phyloP scores from a whole-genome alignment of 2,329 filamentous ascomycete genomes.

The Xylariaceae sp. region DNA sequence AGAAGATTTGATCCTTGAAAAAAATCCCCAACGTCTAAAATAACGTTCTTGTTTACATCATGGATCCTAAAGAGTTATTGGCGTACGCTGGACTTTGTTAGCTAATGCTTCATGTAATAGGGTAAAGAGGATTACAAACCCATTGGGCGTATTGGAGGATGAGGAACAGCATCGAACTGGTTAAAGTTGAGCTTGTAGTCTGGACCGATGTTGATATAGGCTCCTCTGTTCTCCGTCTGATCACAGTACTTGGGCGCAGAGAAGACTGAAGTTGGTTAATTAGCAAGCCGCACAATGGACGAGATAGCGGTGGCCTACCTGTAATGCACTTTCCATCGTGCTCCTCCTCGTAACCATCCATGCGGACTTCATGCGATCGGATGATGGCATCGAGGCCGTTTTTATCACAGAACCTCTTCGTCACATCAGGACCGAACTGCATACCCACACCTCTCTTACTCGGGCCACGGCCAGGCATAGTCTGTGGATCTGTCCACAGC shows the following conservation, averaged over 20 bases:
- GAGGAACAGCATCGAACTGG: slow-evolving; percentile 94
- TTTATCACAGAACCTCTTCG: slow-evolving; percentile 92
- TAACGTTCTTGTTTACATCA: slow-evolving; percentile 54
- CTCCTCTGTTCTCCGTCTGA: slow-evolving; percentile 95
- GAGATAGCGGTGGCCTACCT: slow-evolving; percentile 47
- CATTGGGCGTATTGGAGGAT: slow-evolving; percentile 95
- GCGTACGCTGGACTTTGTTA: slow-evolving; percentile 64
- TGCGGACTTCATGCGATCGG: slow-evolving; percentile 94
- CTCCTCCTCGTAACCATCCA: slow-evolving; percentile 99
- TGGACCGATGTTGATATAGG: slow-evolving; percentile 93
- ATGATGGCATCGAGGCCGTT: slow-evolving; percentile 95
- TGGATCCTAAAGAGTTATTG: slow-evolving; percentile 75
- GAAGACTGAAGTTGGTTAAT: slow-evolving; percentile 63
- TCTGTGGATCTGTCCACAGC: slow-evolving; percentile 97
- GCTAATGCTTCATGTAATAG: slow-evolving; percentile 12
- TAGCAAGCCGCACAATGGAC: slow-evolving; percentile 1
- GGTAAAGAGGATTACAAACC: slow-evolving; percentile 39
- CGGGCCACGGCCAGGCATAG: slow-evolving; percentile 78
- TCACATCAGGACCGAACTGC: slow-evolving; percentile 95
- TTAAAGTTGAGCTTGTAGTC: slow-evolving; percentile 90
- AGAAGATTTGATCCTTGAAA: slow-evolving; percentile 20
- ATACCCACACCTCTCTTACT: slow-evolving; percentile 96
- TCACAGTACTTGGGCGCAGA: slow-evolving; percentile 98
- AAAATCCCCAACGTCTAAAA: slow-evolving; percentile 7
- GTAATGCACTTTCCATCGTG: slow-evolving; percentile 95